Conservation (phyloP, 2,329 filamentous ascomycete genomes). For the Scedosporium minutisporum region DNA sequence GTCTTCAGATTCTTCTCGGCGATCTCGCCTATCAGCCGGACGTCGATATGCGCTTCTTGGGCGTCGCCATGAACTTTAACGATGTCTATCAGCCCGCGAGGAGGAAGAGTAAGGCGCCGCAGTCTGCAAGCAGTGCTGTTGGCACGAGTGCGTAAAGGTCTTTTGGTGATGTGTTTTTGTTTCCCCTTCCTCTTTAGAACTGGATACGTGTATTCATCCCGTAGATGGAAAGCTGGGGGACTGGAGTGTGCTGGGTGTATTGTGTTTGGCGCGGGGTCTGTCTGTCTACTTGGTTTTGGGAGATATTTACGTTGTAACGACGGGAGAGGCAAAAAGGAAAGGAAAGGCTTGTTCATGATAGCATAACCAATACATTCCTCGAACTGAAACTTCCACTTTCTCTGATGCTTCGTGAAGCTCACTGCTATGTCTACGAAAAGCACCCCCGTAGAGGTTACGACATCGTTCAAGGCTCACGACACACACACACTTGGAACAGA, state of each 20-base stretch:
- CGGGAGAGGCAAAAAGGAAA: not conserved
- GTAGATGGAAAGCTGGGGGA: too few relatives aligned
- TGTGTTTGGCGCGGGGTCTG: not conserved
- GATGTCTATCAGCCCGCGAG: slow-evolving; percentile 79
- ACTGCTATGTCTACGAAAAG: too few relatives aligned
- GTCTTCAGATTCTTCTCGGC: slow-evolving; percentile 73
- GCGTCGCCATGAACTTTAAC: slow-evolving; percentile 98
- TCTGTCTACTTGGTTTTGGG: not conserved
- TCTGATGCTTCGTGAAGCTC: too few relatives aligned
- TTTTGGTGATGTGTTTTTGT: not conserved
- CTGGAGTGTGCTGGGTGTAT: too few relatives aligned
- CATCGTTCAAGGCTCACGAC: not conserved
- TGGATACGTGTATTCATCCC: too few relatives aligned
- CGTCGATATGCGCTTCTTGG: slow-evolving; percentile 89
- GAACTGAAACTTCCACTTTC: not conserved
- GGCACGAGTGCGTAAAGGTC: not conserved
- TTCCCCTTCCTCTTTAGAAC: too few relatives aligned
- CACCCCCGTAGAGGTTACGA: not conserved
- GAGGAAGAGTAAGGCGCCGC: slow-evolving; percentile 41
- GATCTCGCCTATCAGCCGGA: slow-evolving; percentile 91
- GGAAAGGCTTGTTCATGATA: not conserved
- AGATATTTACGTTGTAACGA: not conserved
- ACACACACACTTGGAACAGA: not conserved
- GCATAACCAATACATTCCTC: not conserved
- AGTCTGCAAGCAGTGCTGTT: slow-evolving; percentile 11